Base-by-base conservation (phyloP, 345 rosid species). In the Clausena lansium region DNA sequence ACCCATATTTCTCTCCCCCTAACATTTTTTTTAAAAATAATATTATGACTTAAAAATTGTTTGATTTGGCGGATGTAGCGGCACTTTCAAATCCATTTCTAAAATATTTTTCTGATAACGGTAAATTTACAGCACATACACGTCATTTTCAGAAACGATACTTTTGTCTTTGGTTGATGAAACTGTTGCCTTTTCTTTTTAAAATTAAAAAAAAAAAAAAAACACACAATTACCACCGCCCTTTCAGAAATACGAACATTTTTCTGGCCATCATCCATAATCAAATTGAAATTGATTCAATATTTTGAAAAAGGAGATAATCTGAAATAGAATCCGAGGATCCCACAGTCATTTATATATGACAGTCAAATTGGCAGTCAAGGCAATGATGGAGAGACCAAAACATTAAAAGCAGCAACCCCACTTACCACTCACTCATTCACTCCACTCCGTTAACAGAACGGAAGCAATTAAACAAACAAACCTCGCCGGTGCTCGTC, bases 401-500 rank as follows among this genome's bases (percentile, higher is more conserved):
- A 52, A 50, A 64, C 71, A 50, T 75, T n/a, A 75, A 75, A 75
- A 63, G 78, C 71, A n/a, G 22, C 45, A 38, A 76, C 54, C 78
- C 36, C 78, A 47, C 45, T 13, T 0, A 45, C 50, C 17, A 30
- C 70, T 27, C 60, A 59, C 59, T 19, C 39, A 41, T 52, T 15
- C 24, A n/a, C 71, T 17, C 24, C 77, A 74, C 77, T 61, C 55
- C 57, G 11, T 59, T 15, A 73, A 58, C 77, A 52, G 57, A 73
- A 58, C 77, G 17, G 57, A 52, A 71, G 50, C 50, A 13, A 45
- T 45, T 45, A 66, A 36, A 19, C 25, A 36, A 38, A 32, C 24
- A 7, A 33, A 0, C 20, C 47, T 36, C 50, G 50, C 50, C 15
- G 17, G 5, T 45, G 17, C 15, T 45, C 13, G 15, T 45, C 39